These are phyloP conservation scores for Gonium pectorale DNA, from an alignment of 139 green algal genomes.

Conservation along the genomic window DNA sequence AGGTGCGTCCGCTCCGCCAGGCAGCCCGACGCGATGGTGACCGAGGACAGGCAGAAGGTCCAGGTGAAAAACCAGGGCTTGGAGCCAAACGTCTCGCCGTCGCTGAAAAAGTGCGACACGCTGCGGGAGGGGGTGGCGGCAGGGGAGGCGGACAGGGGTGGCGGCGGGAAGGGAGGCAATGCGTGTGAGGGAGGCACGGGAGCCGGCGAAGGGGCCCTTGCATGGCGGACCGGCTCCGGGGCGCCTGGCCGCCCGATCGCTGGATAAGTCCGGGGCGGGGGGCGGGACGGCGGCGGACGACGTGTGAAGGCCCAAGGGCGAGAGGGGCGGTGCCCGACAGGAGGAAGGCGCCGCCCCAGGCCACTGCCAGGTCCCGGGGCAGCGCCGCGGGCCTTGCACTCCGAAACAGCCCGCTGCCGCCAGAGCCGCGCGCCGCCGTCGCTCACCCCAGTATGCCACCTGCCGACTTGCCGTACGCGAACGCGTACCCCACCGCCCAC, in stretches of 20 bases:
- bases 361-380: no score
- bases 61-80: conserved; percentile 65
- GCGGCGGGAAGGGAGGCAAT: neutral
- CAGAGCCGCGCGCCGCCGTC: no score
- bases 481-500: conserved; percentile 79
- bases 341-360: no score
- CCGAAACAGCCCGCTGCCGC: no score
- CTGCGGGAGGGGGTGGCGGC: neutral
- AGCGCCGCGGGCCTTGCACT: no score
- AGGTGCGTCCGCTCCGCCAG: conserved; percentile 60
- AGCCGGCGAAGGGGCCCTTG: no score
- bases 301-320: no score
- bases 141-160: neutral
- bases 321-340: no score
- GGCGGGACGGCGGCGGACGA: no score
- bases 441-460: conserved; percentile 68
- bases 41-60: conserved; percentile 50
- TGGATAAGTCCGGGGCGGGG: no score
- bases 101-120: conserved; percentile 18
- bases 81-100: neutral
- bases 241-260: no score
- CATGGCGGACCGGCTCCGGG: no score
- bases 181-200: neutral
- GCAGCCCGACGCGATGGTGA: conserved; percentile 58
- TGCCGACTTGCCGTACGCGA: conserved; percentile 67